These are phyloP conservation scores for Canavalia gladiata DNA, from an alignment of 306 rosid genomes.

Conservation along the genomic window DNA sequence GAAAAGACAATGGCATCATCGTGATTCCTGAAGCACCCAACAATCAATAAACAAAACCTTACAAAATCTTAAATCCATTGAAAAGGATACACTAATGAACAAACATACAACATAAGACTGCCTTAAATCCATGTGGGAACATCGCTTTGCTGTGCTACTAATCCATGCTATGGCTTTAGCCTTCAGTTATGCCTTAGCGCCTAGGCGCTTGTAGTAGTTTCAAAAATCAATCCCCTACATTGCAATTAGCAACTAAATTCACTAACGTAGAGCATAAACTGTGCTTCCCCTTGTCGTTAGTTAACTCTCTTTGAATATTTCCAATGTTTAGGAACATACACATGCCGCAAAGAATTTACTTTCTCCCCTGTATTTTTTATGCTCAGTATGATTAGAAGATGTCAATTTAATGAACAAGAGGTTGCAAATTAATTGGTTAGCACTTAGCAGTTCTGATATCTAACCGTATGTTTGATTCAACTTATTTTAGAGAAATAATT, in stretches of 20 bases:
- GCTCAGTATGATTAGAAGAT: neutral
- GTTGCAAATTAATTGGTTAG: neutral
- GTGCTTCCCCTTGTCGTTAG: neutral
- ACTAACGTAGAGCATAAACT: neutral
- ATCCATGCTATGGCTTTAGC: neutral
- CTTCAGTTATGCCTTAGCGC: neutral
- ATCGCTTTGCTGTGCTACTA: neutral
- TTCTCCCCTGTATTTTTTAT: neutral
- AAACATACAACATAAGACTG: neutral
- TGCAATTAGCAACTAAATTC: neutral
- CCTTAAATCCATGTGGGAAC: neutral
- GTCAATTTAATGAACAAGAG: neutral
- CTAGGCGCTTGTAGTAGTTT: neutral
- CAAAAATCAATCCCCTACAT: neutral
- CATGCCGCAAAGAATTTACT: constrained; percentile 4
- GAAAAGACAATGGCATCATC: neutral
- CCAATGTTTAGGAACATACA: neutral
- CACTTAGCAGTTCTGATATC: constrained; percentile 1
- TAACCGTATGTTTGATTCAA: neutral
- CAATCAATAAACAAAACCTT: constrained; percentile 24
- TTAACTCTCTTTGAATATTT: neutral
- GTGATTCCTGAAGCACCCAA: constrained; percentile 16
- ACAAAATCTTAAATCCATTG: neutral
- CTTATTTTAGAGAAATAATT: neutral
- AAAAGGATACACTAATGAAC: constrained; percentile 19